phyloP scores from a whole-genome alignment of 768 basidiomycete genomes.

The Candolleomyces efflorescens region DNA sequence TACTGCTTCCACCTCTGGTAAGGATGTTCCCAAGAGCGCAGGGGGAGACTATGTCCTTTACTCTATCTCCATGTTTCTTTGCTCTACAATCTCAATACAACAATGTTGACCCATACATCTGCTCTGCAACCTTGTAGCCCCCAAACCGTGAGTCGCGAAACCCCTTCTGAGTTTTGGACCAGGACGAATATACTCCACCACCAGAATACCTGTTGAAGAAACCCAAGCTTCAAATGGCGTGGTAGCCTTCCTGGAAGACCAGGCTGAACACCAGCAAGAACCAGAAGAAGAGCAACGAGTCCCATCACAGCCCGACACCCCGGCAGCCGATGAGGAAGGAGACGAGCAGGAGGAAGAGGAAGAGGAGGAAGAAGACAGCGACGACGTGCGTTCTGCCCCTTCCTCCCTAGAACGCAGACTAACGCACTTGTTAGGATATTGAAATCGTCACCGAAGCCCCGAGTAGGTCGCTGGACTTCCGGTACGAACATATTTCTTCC shows the following conservation, averaged over 20 bases:
- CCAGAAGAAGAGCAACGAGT: neutral
- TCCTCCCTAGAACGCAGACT: neutral
- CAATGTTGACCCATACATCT: constrained; percentile 14
- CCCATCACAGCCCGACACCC: constrained; percentile 25
- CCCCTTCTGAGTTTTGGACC: constrained; percentile 12
- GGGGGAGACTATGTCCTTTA: constrained; percentile 10
- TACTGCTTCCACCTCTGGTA: constrained; percentile 16
- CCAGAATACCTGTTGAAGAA: constrained; percentile 37
- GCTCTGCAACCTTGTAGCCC: constrained; percentile 35
- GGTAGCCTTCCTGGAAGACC: constrained; percentile 46
- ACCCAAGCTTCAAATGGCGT: constrained; percentile 43
- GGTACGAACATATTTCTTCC: constrained; percentile 36
- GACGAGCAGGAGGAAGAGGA: constrained; percentile 30
- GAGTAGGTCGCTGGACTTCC: constrained; percentile 68
- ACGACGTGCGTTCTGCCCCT: constrained; percentile 32
- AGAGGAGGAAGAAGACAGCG: constrained; percentile 29
- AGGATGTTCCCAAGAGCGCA: neutral
- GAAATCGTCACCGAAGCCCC: constrained; percentile 89
- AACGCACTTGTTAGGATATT: constrained; percentile 50
- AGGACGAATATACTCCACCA: constrained; percentile 10
- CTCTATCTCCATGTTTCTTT: constrained; percentile 22
- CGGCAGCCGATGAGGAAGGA: constrained; percentile 33
- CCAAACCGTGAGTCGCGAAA: constrained; percentile 55
- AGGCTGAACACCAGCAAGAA: constrained; percentile 36
- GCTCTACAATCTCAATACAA: constrained; percentile 28